A percentile compares a stretch with the other conserved stretches of the same genome.
These are phyloP conservation scores for Aegilops bicornis DNA, from an alignment of 176 grass and related monocot genomes.

Conservation along the genomic window DNA sequence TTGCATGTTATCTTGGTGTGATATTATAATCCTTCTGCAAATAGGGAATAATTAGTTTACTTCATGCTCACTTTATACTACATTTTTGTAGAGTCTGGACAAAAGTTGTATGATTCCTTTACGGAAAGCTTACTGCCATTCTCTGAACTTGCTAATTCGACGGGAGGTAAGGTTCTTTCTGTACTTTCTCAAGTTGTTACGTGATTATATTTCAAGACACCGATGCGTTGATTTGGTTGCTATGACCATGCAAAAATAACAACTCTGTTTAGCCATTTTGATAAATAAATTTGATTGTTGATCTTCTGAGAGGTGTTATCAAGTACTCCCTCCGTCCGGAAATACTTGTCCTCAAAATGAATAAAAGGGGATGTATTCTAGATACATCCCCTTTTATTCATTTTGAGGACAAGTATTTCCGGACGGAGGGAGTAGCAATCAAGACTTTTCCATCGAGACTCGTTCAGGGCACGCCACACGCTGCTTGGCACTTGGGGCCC, in stretches of 20 bases:
- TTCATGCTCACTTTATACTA: conserved; percentile 18
- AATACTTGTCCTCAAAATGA: too few species aligned
- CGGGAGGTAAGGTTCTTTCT: conserved; percentile 59
- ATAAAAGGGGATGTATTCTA: too few species aligned
- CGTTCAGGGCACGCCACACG: too few species aligned
- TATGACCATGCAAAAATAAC: not conserved
- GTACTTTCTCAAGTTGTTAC: not conserved
- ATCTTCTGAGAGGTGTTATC: too few species aligned
- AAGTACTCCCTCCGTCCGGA: too few species aligned
- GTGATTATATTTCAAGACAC: not conserved
- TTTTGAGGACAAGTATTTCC: too few species aligned
- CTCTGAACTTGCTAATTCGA: conserved; percentile 85
- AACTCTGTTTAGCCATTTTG: not conserved
- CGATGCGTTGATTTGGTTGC: not conserved
- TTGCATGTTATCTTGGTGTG: conserved; percentile 18
- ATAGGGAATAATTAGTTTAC: not conserved
- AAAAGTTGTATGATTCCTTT: conserved; percentile 87
- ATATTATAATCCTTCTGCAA: not conserved
- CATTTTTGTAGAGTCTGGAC: conserved; percentile 73
- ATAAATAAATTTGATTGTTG: conserved; percentile 6
- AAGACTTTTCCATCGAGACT: too few species aligned
- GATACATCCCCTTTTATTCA: too few species aligned
- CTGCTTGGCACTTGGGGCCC: too few species aligned
- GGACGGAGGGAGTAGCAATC: too few species aligned
- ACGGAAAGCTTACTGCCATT: conserved; percentile 91